A percentile compares a stretch with the other conserved stretches of the same genome.
Conservation (phyloP, 2,329 filamentous ascomycete species). For the Nemania sp. region DNA sequence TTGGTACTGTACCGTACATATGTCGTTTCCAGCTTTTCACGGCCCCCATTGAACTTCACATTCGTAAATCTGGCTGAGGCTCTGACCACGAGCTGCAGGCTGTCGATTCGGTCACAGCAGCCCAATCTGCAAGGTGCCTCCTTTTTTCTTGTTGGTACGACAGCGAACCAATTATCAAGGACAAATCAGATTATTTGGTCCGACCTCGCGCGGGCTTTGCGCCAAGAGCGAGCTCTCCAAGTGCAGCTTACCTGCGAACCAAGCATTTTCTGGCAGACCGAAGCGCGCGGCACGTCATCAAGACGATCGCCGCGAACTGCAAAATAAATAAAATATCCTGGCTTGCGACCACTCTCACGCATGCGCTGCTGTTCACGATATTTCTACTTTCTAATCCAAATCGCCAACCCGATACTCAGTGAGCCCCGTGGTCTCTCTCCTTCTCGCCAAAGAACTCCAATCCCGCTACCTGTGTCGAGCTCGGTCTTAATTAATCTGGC, state of each 20-base stretch:
- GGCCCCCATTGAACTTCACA: too few species aligned
- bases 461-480: not conserved
- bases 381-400: too few species aligned
- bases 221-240: too few species aligned
- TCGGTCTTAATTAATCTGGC: not conserved
- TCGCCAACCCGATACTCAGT: too few species aligned
- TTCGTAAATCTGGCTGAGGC: too few species aligned
- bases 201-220: not conserved
- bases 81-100: not conserved
- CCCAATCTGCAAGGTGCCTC: constrained; percentile 13
- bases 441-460: not conserved
- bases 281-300: not conserved
- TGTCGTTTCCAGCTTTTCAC: too few species aligned
- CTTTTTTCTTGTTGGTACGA: constrained; percentile 8
- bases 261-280: too few species aligned
- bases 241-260: too few species aligned
- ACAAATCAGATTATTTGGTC: not conserved
- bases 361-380: too few species aligned
- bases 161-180: constrained; percentile 16
- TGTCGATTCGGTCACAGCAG: constrained; percentile 5
- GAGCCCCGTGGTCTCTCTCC: not conserved
- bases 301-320: not conserved
- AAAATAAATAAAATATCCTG: not conserved
- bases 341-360: too few species aligned
- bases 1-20: too few species aligned